Base-by-base conservation (phyloP, 2,329 filamentous ascomycete genomes). In the Rhytidhysteron rufulum region DNA sequence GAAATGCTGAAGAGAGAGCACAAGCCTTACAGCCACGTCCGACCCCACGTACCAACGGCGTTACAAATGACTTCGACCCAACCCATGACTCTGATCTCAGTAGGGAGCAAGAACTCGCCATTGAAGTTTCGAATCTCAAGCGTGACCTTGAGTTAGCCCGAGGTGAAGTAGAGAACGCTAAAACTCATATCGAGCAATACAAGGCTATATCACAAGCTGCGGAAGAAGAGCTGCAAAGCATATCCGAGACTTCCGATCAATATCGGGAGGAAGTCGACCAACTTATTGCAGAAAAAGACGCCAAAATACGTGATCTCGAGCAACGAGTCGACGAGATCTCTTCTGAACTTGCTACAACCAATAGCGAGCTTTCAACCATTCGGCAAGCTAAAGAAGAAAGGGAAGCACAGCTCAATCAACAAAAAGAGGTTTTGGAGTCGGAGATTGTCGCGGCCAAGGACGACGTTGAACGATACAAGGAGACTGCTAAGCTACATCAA, bases 261-360 rank as follows among this genome's bases (percentile, higher is more conserved):
- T 95, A 89, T 63, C 81, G 82, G n/a, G 80, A 91, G 51, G 88
- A 97, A 56, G 88, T 88, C 62, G 89, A 95, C 52, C 69, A 73
- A 10, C 69, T 85, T 11, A 70, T 95, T 10, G 75, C 81, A 37
- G 81, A 89, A 57, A 96, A 93, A 72, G 85, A 94, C 44, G 72
- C 73, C 6, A 86, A 80, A 56, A 86, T 96, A 51, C 78, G 80
- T 49, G 88, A 96, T 60, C 76, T 97, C 10, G 79, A 90, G 57
- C 83, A 89, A 62, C 83, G 88, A 8, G 75, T 94, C 27, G 84
- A 94, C 48, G 91, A 95, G 39, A 79, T 96, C 32, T 86, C 85
- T 11, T 69, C 80, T 2, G 93, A 98, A 66, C 77, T 98, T 34
- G 81, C 82, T 15, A 82, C 80, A 24, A 86, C 87, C 16, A 96